phyloP scores from a whole-genome alignment of 2,329 filamentous ascomycete genomes.

The Nothophaeocryptopus gaeumannii region DNA sequence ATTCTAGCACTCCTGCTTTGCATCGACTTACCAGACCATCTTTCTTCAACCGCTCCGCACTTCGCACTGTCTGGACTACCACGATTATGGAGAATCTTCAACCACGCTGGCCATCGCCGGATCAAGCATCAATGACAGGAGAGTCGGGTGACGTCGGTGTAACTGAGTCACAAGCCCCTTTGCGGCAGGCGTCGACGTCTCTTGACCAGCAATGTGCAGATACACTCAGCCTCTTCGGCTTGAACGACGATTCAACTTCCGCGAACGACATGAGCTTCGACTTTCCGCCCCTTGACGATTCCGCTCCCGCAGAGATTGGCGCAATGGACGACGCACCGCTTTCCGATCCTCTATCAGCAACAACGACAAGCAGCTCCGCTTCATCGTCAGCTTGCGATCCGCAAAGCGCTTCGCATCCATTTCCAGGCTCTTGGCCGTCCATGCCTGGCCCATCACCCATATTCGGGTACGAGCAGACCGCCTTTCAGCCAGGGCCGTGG shows the following conservation, averaged over 20 bases:
- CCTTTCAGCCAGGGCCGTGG: constrained; percentile 17
- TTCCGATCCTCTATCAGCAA: constrained; percentile 12
- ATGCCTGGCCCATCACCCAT: constrained; percentile 5
- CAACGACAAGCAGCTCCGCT: constrained; percentile 11
- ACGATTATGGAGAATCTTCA: constrained; percentile 17
- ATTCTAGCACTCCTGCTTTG: no score
- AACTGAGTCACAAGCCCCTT: constrained; percentile 17
- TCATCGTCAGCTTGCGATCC: constrained; percentile 20
- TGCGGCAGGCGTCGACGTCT: constrained; percentile 19
- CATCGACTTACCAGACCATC: no score
- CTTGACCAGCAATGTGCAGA: constrained; percentile 22
- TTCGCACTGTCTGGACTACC: not conserved
- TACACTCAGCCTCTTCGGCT: constrained; percentile 14
- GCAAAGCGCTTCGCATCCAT: constrained; percentile 8
- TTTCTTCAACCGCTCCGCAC: not conserved
- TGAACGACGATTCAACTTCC: constrained; percentile 8
- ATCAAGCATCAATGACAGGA: constrained; percentile 15
- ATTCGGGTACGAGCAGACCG: constrained; percentile 14
- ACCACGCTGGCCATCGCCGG: constrained; percentile 15
- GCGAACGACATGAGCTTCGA: constrained; percentile 15
- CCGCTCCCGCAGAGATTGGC: constrained; percentile 14
- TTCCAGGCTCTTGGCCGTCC: constrained; percentile 15
- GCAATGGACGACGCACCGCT: constrained; percentile 17
- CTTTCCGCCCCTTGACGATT: constrained; percentile 15
- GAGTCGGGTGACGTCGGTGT: constrained; percentile 19